Evolutionary conservation across 208 protist species (phyloP).

Genomic region (Crithidia fasciculata): DNA sequence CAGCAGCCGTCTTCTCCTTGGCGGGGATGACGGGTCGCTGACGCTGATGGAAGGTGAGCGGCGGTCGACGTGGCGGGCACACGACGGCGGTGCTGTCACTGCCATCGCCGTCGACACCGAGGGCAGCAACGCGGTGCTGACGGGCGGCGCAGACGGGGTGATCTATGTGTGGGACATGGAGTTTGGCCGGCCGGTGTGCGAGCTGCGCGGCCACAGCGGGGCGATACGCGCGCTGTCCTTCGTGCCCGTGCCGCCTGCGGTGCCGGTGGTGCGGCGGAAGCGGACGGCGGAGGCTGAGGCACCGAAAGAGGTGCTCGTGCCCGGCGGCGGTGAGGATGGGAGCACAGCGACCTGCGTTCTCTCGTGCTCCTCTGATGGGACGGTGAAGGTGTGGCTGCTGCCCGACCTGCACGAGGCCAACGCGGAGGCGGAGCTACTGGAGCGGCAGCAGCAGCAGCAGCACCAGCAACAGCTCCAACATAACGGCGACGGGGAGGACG

Average conservation of each 20-base stretch:
- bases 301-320: constrained; percentile 46
- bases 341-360: constrained; percentile 38
- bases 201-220: constrained; percentile 72
- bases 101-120: constrained; percentile 56
- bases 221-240: constrained; percentile 49
- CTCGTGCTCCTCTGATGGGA: constrained; percentile 64
- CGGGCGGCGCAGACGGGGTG: constrained; percentile 74
- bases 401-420: constrained; percentile 59
- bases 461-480: constrained; percentile 31
- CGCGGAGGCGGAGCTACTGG: constrained; percentile 38
- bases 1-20: constrained; percentile 54
- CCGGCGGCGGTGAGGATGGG: constrained; percentile 31
- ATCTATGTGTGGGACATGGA: constrained; percentile 75
- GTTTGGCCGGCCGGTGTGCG: constrained; percentile 55
- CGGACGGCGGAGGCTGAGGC: constrained; percentile 13
- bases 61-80: constrained; percentile 60
- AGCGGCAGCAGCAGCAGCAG: constrained; percentile 45
- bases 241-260: constrained; percentile 30
- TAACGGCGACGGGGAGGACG: background rate
- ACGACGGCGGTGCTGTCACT: constrained; percentile 56
- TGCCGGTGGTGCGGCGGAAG: constrained; percentile 26
- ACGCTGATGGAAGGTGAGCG: constrained; percentile 64
- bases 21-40: constrained; percentile 72
- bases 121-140: constrained; percentile 52
- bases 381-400: constrained; percentile 71